phyloP scores from a whole-genome alignment of 257 asterid species.

The Cynanchum wilfordii region DNA sequence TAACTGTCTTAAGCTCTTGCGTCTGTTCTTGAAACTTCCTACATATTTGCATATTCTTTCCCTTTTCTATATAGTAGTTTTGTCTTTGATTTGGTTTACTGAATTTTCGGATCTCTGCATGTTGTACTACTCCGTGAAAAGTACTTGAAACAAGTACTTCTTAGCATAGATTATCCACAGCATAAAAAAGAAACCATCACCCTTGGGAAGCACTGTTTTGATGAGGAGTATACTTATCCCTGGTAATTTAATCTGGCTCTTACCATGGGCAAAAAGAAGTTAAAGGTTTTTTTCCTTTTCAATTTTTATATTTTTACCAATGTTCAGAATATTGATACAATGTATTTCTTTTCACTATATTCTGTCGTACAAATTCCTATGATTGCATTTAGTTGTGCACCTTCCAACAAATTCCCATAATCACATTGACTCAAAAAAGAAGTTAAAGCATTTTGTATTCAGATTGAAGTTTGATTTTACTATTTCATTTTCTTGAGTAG shows the following conservation, averaged over 20 bases:
- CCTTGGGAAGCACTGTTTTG: not conserved
- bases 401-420: not conserved
- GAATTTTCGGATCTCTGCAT: not conserved
- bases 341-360: not conserved
- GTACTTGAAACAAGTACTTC: not conserved
- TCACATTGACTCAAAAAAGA: not conserved
- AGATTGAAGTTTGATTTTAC: not conserved
- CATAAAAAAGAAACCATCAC: not conserved
- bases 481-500: constrained; percentile 33
- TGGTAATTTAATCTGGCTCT: not conserved
- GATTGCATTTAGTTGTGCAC: not conserved
- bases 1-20: not conserved
- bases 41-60: not conserved
- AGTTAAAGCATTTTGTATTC: not conserved
- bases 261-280: not conserved
- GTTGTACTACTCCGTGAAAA: not conserved
- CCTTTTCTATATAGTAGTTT: not conserved
- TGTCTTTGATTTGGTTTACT: not conserved
- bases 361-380: not conserved
- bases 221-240: not conserved
- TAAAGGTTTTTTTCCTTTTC: not conserved
- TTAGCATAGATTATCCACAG: not conserved
- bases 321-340: not conserved
- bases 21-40: not conserved
- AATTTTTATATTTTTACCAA: not conserved